phyloP scores from a whole-genome alignment of 2,329 filamentous ascomycete species.

The Fusarium keratoplasticum region DNA sequence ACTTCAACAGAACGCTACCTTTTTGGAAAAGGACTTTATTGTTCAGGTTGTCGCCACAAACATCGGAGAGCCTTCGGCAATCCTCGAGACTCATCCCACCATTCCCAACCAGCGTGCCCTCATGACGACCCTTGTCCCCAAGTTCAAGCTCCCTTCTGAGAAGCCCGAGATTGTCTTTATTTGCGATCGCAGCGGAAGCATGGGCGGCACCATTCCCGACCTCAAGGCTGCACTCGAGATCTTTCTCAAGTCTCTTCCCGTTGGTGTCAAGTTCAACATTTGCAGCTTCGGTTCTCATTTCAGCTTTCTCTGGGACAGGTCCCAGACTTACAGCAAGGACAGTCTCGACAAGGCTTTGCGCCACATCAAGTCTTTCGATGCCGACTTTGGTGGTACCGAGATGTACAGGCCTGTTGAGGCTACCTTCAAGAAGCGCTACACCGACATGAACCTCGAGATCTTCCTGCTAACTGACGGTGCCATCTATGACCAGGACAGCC shows the following conservation, averaged over 20 bases:
- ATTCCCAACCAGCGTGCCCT: slow-evolving; percentile 72
- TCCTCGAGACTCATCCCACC: slow-evolving; percentile 74
- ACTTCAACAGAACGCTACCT: slow-evolving; percentile 62
- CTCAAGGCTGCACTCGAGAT: slow-evolving; percentile 68
- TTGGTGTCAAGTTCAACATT: slow-evolving; percentile 76
- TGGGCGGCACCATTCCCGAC: slow-evolving; percentile 65
- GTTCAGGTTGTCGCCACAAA: slow-evolving; percentile 72
- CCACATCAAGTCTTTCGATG: slow-evolving; percentile 56
- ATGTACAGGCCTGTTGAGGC: slow-evolving; percentile 60
- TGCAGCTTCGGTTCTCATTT: slow-evolving; percentile 70
- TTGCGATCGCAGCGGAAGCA: slow-evolving; percentile 78
- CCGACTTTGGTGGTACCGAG: slow-evolving; percentile 66
- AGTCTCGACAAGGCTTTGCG: slow-evolving; percentile 56
- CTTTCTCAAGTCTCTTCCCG: slow-evolving; percentile 74
- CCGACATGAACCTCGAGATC: slow-evolving; percentile 63
- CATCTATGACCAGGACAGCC: slow-evolving; percentile 58
- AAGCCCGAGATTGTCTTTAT: slow-evolving; percentile 76
- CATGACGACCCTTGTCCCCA: slow-evolving; percentile 78
- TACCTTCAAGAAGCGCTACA: slow-evolving; percentile 56
- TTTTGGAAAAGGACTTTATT: slow-evolving; percentile 74
- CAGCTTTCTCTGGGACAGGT: slow-evolving; percentile 61
- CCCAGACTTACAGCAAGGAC: slow-evolving; percentile 58
- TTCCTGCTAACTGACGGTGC: slow-evolving; percentile 69
- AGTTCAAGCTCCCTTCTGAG: slow-evolving; percentile 69
- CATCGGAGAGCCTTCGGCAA: slow-evolving; percentile 69